Conservation (phyloP, 1,139 yeast genomes). For the Geotrichum histeridarum region DNA sequence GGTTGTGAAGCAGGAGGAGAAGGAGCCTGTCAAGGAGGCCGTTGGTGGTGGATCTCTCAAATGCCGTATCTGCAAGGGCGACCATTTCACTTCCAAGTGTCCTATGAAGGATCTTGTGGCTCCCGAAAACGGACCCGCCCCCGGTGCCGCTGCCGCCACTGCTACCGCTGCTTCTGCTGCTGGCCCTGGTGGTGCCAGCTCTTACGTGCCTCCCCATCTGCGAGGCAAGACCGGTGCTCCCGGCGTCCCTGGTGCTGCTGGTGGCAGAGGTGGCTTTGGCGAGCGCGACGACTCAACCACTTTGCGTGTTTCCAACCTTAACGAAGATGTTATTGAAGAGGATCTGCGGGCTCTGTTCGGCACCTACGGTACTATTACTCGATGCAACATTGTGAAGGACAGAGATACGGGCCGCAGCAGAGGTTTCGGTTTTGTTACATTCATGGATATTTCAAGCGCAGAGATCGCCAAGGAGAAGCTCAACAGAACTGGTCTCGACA, state of each 20-base stretch:
- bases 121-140: constrained; percentile 39
- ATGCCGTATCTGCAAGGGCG: constrained; percentile 93
- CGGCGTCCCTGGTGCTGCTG: constrained; percentile 39
- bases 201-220: constrained; percentile 76
- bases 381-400: constrained; percentile 83
- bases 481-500: constrained; percentile 90
- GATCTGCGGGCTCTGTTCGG: constrained; percentile 69
- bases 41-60: constrained; percentile 51
- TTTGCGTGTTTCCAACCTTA: constrained; percentile 85
- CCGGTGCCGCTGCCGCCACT: constrained; percentile 33
- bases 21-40: constrained; percentile 54
- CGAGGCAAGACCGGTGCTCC: constrained; percentile 59
- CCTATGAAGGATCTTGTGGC: constrained; percentile 92
- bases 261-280: constrained; percentile 33
- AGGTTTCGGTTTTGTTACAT: constrained; percentile 96
- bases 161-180: constrained; percentile 33
- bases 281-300: constrained; percentile 82
- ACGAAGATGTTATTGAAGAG: constrained; percentile 77
- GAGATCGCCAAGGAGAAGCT: constrained; percentile 71
- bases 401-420: constrained; percentile 91
- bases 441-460: constrained; percentile 63
- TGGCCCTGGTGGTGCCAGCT: constrained; percentile 34
- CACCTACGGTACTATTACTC: constrained; percentile 62
- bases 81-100: constrained; percentile 91
- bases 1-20: constrained; percentile 31